phyloP scores from a whole-genome alignment of 345 rosid genomes.

The Citropsis articulata region DNA sequence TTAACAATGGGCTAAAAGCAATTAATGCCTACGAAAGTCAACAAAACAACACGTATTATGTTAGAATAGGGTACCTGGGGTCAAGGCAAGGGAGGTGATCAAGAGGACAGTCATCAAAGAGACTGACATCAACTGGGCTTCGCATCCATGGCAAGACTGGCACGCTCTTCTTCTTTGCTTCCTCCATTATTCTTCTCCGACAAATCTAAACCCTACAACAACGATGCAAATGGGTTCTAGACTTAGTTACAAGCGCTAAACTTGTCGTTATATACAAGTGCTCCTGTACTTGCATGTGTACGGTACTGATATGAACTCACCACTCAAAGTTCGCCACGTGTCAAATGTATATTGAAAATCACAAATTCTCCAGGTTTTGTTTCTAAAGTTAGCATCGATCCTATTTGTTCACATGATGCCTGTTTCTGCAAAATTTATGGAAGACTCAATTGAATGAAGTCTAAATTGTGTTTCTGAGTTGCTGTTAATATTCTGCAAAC shows the following conservation, averaged over 20 bases:
- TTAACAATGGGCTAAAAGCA: neutral
- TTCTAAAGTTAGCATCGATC: no score
- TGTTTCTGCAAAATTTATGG: no score
- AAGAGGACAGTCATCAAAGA: constrained; percentile 49
- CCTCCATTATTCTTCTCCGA: constrained; percentile 22
- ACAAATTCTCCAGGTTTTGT: no score
- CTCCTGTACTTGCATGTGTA: no score
- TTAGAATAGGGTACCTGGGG: constrained; percentile 45
- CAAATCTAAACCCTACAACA: neutral
- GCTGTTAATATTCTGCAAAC: no score
- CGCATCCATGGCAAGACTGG: constrained; percentile 96
- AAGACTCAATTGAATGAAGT: no score
- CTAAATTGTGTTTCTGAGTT: no score
- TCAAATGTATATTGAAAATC: no score
- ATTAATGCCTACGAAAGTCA: neutral
- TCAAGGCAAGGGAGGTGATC: constrained; percentile 70
- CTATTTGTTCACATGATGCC: no score
- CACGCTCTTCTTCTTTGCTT: constrained; percentile 29
- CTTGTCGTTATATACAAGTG: neutral
- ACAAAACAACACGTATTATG: neutral
- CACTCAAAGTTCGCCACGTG: no score
- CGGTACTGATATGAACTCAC: no score
- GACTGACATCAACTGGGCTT: constrained; percentile 63
- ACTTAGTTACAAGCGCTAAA: neutral
- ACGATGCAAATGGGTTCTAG: neutral